These are phyloP conservation scores for Pholiota conissans DNA, from an alignment of 768 basidiomycete genomes.

Conservation along the genomic window DNA sequence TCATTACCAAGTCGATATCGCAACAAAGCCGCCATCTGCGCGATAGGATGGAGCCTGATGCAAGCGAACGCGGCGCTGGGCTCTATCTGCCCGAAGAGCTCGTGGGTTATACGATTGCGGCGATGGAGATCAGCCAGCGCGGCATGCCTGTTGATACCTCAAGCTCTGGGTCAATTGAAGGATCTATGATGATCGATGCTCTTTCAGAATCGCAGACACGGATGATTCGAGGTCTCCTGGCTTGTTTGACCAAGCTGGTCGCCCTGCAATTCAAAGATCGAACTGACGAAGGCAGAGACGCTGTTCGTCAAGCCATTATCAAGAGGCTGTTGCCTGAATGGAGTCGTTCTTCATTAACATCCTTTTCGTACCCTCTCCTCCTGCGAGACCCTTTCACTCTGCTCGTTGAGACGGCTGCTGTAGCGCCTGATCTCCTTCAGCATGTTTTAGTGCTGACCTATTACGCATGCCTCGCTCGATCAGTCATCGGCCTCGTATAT, in stretches of 20 bases:
- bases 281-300: conserved; percentile 74
- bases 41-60: conserved; percentile 71
- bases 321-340: conserved; percentile 90
- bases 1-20: conserved; percentile 74
- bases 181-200: conserved; percentile 62
- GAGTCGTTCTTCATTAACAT: conserved; percentile 82
- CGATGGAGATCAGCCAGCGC: conserved; percentile 79
- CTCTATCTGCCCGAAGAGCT: conserved; percentile 93
- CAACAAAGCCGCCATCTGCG: conserved; percentile 84
- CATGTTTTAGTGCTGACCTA: conserved; percentile 89
- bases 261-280: conserved; percentile 68
- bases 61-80: conserved; percentile 75
- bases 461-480: conserved; percentile 86
- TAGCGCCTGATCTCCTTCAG: conserved; percentile 86
- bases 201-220: conserved; percentile 75
- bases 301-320: conserved; percentile 81
- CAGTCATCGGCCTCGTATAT: conserved; percentile 83
- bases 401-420: conserved; percentile 86
- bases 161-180: conserved; percentile 8
- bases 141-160: conserved; percentile 49
- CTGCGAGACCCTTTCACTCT: conserved; percentile 89
- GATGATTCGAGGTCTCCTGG: conserved; percentile 76
- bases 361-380: conserved; percentile 83
- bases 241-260: conserved; percentile 65
- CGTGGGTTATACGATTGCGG: conserved; percentile 82